Evolutionary conservation across 176 grass and related monocot genomes (phyloP).

Genomic region (Musa beccarii): DNA sequence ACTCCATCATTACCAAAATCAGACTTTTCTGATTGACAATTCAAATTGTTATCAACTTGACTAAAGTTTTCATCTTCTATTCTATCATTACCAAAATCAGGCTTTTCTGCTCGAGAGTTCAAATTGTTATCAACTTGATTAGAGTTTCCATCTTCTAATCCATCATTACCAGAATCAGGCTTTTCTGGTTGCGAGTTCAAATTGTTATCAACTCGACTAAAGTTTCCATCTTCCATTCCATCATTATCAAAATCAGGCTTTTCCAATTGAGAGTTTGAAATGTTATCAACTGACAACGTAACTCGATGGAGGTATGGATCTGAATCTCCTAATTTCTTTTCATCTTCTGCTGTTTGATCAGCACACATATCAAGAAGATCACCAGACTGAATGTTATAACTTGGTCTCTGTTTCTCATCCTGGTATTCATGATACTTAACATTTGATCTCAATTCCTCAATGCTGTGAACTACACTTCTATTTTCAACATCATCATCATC

Average conservation of each 20-base stretch:
- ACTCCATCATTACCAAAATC: slow-evolving; percentile 34
- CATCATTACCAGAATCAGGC: slow-evolving; percentile 30
- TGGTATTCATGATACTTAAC: slow-evolving; percentile 26
- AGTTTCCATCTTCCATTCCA: slow-evolving; percentile 34
- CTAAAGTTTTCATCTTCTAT: slow-evolving; percentile 33
- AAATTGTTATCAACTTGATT: slow-evolving; percentile 1
- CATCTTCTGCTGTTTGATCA: slow-evolving; percentile 4
- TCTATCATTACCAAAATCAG: slow-evolving; percentile 30
- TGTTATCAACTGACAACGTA: slow-evolving; percentile 6
- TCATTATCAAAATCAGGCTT: slow-evolving; percentile 33
- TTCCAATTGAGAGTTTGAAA: slow-evolving; percentile 24
- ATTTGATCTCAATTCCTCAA: slow-evolving; percentile 21
- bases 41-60: slow-evolving; percentile 5
- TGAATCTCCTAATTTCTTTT: slow-evolving; percentile 22
- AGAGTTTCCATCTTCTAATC: slow-evolving; percentile 34
- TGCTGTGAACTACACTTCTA: slow-evolving; percentile 24
- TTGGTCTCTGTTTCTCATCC: slow-evolving; percentile 28
- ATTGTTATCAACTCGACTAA: slow-evolving; percentile 6
- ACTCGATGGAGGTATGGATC: slow-evolving; percentile 23
- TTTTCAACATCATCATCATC: slow-evolving; percentile 29
- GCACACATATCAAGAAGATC: slow-evolving; percentile 31
- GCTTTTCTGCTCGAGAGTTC: slow-evolving; percentile 28
- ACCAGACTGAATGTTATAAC: slow-evolving; percentile 2
- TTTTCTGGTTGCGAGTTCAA: slow-evolving; percentile 28
- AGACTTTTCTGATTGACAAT: slow-evolving; percentile 28